Conservation (phyloP, 208 protist species). For the Acanthamoeba divionensis region DNA sequence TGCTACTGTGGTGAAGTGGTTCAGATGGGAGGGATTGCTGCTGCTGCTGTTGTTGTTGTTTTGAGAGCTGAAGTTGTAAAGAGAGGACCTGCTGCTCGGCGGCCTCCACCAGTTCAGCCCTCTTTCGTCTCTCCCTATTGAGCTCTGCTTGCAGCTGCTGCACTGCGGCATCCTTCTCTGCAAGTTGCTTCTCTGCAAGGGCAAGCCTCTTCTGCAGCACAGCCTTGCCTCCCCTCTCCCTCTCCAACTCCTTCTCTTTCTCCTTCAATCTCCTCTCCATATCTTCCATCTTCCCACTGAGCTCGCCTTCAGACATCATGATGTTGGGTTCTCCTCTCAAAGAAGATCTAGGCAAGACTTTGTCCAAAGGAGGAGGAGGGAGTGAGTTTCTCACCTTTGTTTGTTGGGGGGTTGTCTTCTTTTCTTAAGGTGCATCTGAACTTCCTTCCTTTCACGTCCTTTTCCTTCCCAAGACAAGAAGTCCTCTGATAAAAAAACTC, state of each 20-base stretch:
- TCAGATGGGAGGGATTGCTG: background rate
- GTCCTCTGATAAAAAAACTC: no score
- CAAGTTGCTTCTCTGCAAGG: background rate
- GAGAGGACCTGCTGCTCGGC: background rate
- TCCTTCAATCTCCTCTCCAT: background rate
- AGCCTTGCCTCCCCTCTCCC: background rate
- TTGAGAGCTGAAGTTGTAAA: background rate
- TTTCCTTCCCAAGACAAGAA: no score
- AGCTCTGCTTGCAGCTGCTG: background rate
- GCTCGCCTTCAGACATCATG: no score
- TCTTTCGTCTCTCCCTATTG: background rate
- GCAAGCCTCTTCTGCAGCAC: background rate
- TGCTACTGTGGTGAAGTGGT: background rate
- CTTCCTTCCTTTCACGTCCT: no score
- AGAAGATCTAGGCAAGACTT: no score
- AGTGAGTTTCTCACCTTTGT: no score
- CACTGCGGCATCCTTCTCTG: background rate
- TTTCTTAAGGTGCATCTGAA: no score
- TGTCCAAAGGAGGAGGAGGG: no score
- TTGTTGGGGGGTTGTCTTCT: no score
- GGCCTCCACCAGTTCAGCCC: background rate
- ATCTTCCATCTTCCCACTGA: background rate
- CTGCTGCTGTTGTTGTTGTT: no score
- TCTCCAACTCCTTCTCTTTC: background rate
- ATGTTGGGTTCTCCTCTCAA: no score